phyloP scores from a whole-genome alignment of 257 asterid species.

The Scutellaria baicalensis region DNA sequence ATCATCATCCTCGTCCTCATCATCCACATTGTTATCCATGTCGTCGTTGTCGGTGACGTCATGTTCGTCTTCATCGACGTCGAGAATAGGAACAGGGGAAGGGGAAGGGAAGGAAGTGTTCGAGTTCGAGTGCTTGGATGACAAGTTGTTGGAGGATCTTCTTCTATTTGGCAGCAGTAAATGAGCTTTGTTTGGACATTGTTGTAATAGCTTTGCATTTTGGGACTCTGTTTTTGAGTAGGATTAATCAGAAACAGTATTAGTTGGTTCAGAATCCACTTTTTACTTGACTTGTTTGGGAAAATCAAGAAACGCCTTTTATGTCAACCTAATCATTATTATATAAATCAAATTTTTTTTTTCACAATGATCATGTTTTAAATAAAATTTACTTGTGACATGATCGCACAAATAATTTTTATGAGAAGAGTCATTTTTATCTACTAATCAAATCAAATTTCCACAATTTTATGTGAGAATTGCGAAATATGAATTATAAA shows the following conservation, averaged over 20 bases:
- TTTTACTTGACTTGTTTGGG: slow-evolving; percentile 8
- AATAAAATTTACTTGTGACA: too few relatives aligned
- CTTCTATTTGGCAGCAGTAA: slow-evolving; percentile 13
- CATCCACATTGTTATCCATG: not conserved
- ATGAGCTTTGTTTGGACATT: not conserved
- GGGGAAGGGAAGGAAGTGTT: slow-evolving; percentile 27
- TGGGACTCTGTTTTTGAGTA: not conserved
- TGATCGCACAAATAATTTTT: too few relatives aligned
- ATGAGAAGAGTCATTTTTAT: too few relatives aligned
- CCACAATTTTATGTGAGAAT: too few relatives aligned
- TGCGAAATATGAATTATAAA: too few relatives aligned
- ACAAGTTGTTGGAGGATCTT: slow-evolving; percentile 40
- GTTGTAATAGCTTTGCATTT: not conserved
- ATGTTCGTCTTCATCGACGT: not conserved
- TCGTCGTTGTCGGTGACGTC: not conserved
- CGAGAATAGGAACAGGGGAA: slow-evolving; percentile 14
- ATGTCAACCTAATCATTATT: not conserved
- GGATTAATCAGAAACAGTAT: not conserved
- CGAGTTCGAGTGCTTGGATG: slow-evolving; percentile 39
- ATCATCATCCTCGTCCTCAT: not conserved
- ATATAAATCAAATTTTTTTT: not conserved
- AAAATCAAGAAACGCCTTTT: not conserved
- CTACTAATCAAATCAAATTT: too few relatives aligned
- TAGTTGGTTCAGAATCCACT: not conserved
- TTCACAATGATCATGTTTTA: not conserved